Evolutionary conservation across 768 basidiomycete species (phyloP), one percentile per base, ranked within the genome.

Genomic region (Mycena amicta): DNA sequence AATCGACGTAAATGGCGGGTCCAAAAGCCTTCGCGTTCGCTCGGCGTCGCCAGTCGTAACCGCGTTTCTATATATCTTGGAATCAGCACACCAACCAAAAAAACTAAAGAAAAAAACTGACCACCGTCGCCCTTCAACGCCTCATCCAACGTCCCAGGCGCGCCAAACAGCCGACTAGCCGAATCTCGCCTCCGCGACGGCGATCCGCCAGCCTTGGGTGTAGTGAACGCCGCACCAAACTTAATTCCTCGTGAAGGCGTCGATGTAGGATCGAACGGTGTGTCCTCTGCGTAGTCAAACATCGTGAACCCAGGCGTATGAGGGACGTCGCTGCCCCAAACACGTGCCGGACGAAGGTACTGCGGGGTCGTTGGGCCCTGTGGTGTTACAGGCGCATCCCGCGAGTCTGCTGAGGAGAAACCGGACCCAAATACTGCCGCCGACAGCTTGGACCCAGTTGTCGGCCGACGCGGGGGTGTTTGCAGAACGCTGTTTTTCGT

Each of bases 221-320:
- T 89, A 39, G 80, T 73, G 65, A 87, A 87, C 2, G 85, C 67
- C 12, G 71, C 72, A 41, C 77, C 78, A 64, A 89, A 85, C 66
- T 77, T 84, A 64, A 90, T 85, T 3, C 90, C 89, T 43, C 90
- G 77, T n/a, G 90, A 92, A 3, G 90, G 90, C 8, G 90, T 92
- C 20, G 89, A 88, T 25, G 86, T 85, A 4, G 90, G 89, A 69
- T 93, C 90, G 66, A 91, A 93, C 1, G 85, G 82, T 4, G 79
- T 75, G 40, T 84, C 84, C 18, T 87, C 84, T 49, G 66, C 71
- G 26, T 46, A 23, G 37, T 43, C 60, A 59, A 20, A 54, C 62
- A 37, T 51, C 53, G 27, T 50, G 20, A 43, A 43, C 11, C 41
- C 57, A 54, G 1, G 70, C 73, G 50, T 74, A 75, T 26, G 67